Evolutionary conservation across 2,329 filamentous ascomycete species (phyloP), one percentile per base, ranked within the genome.

Genomic region (Xylariaceae sp.): DNA sequence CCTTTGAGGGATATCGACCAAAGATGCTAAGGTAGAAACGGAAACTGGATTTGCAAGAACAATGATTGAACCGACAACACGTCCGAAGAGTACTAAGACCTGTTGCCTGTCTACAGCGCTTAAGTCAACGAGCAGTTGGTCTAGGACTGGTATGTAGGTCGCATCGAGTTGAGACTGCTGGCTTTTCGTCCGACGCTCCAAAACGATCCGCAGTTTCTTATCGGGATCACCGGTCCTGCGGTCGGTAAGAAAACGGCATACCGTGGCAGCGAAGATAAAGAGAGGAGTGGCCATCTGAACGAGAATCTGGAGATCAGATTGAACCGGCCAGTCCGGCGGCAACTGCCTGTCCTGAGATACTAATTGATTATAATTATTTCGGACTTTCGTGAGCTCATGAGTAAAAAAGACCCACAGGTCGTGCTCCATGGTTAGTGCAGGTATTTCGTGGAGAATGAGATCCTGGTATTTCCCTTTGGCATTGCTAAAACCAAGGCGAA

Each of bases 391-490:
- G 6, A 79, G 64, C 33, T 73, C 59, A 11, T 70, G 21, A 2
- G 52, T 16, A 1, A 79, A 44, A 56, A 70, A 79, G 6, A 63
- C 16, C 0, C 28, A 28, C 12, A 81, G 74, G 31, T 81, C 78
- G 0, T 69, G 64, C 46, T 72, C 53, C 3, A 80, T 66, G 1
- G 70, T 46, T 0, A 47, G 21, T 12, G 60, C 11, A 0, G 67
- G 53, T 17, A 78, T 69, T 8, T 77, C 60, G 17, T 80, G 74
- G 2, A 80, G 71, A 2, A 69, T 49, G 1, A 78, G 26, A 39
- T 69, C 63, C 43, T 72, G 64, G 54, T 68, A 71, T 1, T 28
- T 67, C 33, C 66, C 68, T 2, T 62, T 14, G 4, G 75, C 64
- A 1, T 63, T 8, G n/a, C n/a, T n/a, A n/a, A n/a, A n/a, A 0